Base-by-base conservation (phyloP, 169 alveolate species). In the Haemoproteus tartakovskyi region DNA sequence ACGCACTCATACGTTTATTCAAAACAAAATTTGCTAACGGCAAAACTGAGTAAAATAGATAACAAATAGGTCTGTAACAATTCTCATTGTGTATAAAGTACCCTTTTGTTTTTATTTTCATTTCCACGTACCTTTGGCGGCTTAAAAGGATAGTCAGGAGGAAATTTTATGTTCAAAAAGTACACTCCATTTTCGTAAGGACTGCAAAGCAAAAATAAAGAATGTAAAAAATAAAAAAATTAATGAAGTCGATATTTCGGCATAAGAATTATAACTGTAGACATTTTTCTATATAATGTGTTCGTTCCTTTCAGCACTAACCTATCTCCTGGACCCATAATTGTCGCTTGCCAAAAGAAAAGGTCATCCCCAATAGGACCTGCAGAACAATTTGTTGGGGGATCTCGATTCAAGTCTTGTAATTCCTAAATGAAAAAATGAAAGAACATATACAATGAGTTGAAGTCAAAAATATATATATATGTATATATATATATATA, bases 261-360 rank as follows among this genome's bases (percentile, higher is more conserved):
- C n/a, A n/a, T n/a, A n/a, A n/a, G n/a, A n/a, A n/a, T n/a, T n/a
- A n/a, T n/a, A n/a, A n/a, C n/a, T n/a, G n/a, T n/a, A n/a, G n/a
- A n/a, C n/a, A n/a, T n/a, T 33, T 33, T 63, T 46, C 50, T 33
- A 33, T 38, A 47, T 78, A 21, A 43, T 18, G 45, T 57, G 36
- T 37, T 56, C 62, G 78, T 33, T 43, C 30, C 11, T 47, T 41
- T 8, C 43, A 18, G 8, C 12, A 56, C 81, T 29, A 29, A 91
- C 94, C 96, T 93, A 85, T 96, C 98, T 21, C 94, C 97, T 1
- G 99, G 99, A 33, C 99, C 99, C 98, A 96, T 95, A 67, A 97
- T 96, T n/a, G 99, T 96, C 14, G 99, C 99, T 82, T 97, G 98
- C 99, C 99, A 98, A 84, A 96, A 96, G 89, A 95, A 97, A 91